Base-by-base conservation (phyloP, 805 yeast species). In the Pichia insulana region DNA sequence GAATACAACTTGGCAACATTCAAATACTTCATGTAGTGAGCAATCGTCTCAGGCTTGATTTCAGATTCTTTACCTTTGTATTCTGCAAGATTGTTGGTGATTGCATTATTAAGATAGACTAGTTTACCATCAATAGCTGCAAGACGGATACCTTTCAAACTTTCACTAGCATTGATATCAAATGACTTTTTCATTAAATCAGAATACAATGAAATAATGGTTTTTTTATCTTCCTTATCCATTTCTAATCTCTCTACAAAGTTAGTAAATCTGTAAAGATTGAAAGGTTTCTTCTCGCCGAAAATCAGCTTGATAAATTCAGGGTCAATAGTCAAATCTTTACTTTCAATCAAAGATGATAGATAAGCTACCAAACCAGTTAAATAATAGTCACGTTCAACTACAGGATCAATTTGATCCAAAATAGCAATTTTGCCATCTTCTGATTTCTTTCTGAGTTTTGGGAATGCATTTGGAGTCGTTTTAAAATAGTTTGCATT, bases 151-250 rank as follows among this genome's bases (percentile, higher is more conserved):
- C 38, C 37, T 22, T 37, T 42, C 18, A 49, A 36, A 19, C 42
- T 37, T 17, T 69, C 71, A 7, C 56, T 51, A 27, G 45, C 30
- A 45, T 71, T 73, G 6, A 55, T 54, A 47, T 61, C 58, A 8
- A 51, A 36, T 4, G 44, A 36, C 4, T 20, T 19, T 18, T 16
- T 26, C 12, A 13, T 36, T 15, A 31, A 43, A 10, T 42, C 34
- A 3, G 26, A 17, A 36, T 49, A 51, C 15, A 32, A 36, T 9
- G 25, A 20, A 8, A 33, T 6, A 10, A 50, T 52, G 20, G 20
- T 35, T 8, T 38, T 12, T 10, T 35, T 28, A 20, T 43, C 43
- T 16, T 45, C 46, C 3, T 26, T 16, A 20, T 51, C 19, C 16
- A 52, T 31, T 2, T 34, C 7, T 11, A 39, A 26, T 8, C 18